Base-by-base conservation (phyloP, 1,139 yeast species). In the Lodderomyces margitis region DNA sequence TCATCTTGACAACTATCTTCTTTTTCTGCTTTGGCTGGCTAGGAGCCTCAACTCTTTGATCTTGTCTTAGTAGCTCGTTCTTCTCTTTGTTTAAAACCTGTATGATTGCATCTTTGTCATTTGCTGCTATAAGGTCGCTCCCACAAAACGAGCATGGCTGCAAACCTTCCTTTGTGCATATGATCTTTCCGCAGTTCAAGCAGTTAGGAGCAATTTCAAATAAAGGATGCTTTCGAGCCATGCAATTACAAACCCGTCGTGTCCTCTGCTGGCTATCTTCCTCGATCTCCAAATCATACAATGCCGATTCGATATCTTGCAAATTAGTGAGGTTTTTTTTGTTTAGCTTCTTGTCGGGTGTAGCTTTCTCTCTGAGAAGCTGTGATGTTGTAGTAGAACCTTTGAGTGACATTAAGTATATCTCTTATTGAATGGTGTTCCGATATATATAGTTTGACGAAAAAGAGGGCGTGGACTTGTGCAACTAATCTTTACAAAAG, bases 191-290 rank as follows among this genome's bases (percentile, higher is more conserved):
- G 62, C 99, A 94, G 45, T 84, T 82, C 35, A 92, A 64, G 55
- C 99, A 94, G 58, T 94, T 94, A 0, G 98, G 98, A 1, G 95
- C 92, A 45, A 87, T 75, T 45, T 87, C 94, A 51, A 88, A 86
- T 34, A 94, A 66, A 2, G 97, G 95, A 57, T 94, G 98, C 45
- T 86, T 70, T 2, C 86, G 80, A 1, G 87, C 92, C 78, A 81
- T 83, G 56, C 99, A 94, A 49, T 83, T 78, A 57, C 99, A 94
- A 5, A 50, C 53, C 21, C 71, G 55, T 23, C 46, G 19, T 15
- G 32, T 46, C 2, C 53, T 49, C 16, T 50, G 45, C 6, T 51
- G 31, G 10, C 15, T 34, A 16, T 17, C 21, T 7, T 46, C 45
- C 8, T 49, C 46, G 4, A 68, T 49, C 46, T 73, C 78, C 38